Evolutionary conservation across 257 asterid species (phyloP).

Genomic region (Petunia secreta): DNA sequence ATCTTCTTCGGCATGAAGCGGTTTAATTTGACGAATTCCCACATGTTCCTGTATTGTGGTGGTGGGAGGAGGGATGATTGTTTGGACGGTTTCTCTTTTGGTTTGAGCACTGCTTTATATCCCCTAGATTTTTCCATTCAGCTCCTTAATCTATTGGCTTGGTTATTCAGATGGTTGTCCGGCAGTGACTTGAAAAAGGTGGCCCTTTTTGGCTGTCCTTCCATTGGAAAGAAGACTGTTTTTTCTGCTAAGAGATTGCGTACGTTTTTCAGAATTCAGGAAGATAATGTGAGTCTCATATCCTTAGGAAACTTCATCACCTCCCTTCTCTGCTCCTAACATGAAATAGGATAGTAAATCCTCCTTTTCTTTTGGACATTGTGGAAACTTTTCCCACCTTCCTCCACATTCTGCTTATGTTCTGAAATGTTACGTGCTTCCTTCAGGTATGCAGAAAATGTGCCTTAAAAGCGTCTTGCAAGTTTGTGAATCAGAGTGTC

Average conservation of each 20-base stretch:
- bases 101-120: neutral
- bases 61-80: neutral
- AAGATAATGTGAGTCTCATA: conserved; percentile 53
- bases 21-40: neutral
- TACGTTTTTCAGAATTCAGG: conserved; percentile 64
- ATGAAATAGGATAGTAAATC: neutral
- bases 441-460: conserved; percentile 79
- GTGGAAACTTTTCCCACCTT: neutral
- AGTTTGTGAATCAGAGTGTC: conserved; percentile 45
- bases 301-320: neutral
- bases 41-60: neutral
- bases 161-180: conserved; percentile 75
- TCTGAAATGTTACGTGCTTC: conserved; percentile 20
- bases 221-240: conserved; percentile 46
- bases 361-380: neutral
- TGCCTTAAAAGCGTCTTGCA: conserved; percentile 59
- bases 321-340: neutral
- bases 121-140: neutral
- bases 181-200: conserved; percentile 77
- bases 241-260: conserved; percentile 72
- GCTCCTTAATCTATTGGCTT: conserved; percentile 34
- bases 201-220: conserved; percentile 86
- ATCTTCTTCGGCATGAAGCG: neutral
- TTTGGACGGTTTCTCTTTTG: neutral
- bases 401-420: neutral